Evolutionary conservation across 2,329 filamentous ascomycete genomes (phyloP).

Genomic region (Hypoxylon sp.): DNA sequence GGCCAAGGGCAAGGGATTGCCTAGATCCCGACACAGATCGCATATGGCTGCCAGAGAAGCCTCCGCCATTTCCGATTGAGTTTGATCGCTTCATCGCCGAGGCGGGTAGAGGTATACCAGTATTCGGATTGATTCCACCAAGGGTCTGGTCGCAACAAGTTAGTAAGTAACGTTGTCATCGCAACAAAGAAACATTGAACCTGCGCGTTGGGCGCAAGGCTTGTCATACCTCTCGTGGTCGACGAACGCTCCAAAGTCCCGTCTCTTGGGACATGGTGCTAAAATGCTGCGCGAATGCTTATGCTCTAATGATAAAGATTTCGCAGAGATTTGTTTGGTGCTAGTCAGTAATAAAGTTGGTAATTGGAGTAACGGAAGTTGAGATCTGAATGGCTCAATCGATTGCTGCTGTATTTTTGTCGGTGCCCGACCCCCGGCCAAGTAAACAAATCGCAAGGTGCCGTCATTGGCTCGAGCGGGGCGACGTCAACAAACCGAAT

Average conservation of each 20-base stretch:
- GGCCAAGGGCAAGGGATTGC: constrained; percentile 86
- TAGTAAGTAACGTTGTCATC: constrained; percentile 40
- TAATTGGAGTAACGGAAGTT: constrained; percentile 39
- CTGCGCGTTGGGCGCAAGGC: constrained; percentile 24
- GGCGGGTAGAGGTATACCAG: constrained; percentile 88
- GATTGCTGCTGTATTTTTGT: constrained; percentile 16
- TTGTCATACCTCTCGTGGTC: constrained; percentile 84
- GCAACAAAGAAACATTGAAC: constrained; percentile 16
- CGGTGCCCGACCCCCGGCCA: constrained; percentile 40
- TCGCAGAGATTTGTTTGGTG: constrained; percentile 22
- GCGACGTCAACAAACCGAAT: constrained; percentile 45
- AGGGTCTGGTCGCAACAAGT: constrained; percentile 75
- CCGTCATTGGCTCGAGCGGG: constrained; percentile 45
- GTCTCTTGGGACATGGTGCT: constrained; percentile 86
- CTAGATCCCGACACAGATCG: constrained; percentile 87
- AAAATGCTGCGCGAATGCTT: constrained; percentile 20
- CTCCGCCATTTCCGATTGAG: constrained; percentile 77
- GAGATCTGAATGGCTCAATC: constrained; percentile 27
- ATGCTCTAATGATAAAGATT: constrained; percentile 22
- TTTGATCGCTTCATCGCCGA: constrained; percentile 96
- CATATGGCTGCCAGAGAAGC: constrained; percentile 78
- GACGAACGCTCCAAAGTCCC: constrained; percentile 91
- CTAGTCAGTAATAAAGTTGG: constrained; percentile 34
- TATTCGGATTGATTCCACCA: constrained; percentile 85
- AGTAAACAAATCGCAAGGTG: constrained; percentile 52